These are phyloP conservation scores for Fusarium humuli DNA, from an alignment of 2,329 filamentous ascomycete species.

Conservation along the genomic window DNA sequence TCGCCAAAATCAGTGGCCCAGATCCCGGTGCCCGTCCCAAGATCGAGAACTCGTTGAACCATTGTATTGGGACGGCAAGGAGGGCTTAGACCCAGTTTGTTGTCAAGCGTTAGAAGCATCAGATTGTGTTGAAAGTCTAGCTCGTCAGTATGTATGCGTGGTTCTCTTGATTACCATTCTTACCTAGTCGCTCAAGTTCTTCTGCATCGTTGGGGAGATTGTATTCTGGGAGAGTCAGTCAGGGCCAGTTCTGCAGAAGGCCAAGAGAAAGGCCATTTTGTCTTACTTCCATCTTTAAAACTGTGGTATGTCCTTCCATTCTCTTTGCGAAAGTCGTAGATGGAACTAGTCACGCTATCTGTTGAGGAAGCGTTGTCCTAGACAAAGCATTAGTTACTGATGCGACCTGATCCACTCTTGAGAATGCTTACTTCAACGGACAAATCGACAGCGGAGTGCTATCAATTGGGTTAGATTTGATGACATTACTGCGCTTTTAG, in stretches of 20 bases:
- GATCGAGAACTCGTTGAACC: slow-evolving; percentile 14
- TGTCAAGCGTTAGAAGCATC: slow-evolving; percentile 12
- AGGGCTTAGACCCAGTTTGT: slow-evolving; percentile 23
- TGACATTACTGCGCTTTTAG: accelerated
- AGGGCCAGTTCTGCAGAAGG: accelerated
- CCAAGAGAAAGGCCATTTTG: background rate
- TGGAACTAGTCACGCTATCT: slow-evolving; percentile 22
- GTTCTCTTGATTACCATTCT: accelerated
- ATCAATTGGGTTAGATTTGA: background rate
- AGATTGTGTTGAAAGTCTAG: slow-evolving; percentile 23
- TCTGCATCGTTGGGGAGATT: slow-evolving; percentile 21
- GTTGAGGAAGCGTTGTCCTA: slow-evolving; percentile 20
- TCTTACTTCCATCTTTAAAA: slow-evolving; percentile 20
- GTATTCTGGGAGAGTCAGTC: background rate
- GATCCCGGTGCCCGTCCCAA: slow-evolving; percentile 24
- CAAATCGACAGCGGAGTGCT: background rate
- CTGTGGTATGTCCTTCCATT: slow-evolving; percentile 29
- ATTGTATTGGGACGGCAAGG: background rate
- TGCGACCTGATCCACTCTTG: background rate
- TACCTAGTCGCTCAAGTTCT: slow-evolving; percentile 21
- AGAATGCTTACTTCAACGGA: background rate
- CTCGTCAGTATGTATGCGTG: accelerated
- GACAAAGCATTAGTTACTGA: background rate
- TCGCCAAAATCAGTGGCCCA: slow-evolving; percentile 27
- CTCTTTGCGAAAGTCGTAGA: slow-evolving; percentile 15